phyloP scores from a whole-genome alignment of 2,329 filamentous ascomycete genomes.

The Cryphonectria carpinicola region DNA sequence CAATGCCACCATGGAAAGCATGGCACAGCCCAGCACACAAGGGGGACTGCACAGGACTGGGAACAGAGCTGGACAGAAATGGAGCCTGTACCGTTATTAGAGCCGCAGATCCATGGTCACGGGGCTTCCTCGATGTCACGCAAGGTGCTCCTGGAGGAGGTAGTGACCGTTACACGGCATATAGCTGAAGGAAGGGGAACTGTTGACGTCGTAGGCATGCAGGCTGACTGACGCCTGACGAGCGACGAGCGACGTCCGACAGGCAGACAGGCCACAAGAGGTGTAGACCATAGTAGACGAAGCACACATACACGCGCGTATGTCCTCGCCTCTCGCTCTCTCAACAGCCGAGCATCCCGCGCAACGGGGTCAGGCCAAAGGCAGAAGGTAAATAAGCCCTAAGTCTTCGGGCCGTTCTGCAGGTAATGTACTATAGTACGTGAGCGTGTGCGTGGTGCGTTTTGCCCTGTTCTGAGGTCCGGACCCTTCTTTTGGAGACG shows the following conservation, averaged over 20 bases:
- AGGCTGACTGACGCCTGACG: neutral
- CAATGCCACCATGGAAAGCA: slow-evolving; percentile 11
- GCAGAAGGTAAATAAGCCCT: slow-evolving; percentile 8
- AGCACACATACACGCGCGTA: neutral
- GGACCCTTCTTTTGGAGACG: neutral
- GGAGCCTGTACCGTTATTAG: slow-evolving; percentile 6
- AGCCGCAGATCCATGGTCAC: neutral
- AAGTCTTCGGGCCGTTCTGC: slow-evolving; percentile 18
- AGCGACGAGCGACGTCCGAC: neutral
- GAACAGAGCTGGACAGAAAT: neutral
- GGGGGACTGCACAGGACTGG: neutral
- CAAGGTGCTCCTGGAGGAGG: neutral
- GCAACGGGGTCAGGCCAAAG: neutral
- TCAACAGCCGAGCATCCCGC: neutral
- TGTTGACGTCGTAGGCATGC: neutral
- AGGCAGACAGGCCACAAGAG: neutral
- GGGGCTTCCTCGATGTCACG: neutral
- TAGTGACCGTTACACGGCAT: slow-evolving; percentile 1
- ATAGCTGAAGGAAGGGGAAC: neutral
- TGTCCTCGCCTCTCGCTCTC: neutral
- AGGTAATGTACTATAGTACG: neutral
- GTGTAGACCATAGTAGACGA: neutral
- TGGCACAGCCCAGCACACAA: slow-evolving; percentile 3
- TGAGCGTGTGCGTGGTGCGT: neutral
- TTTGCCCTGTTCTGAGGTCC: neutral